phyloP scores from a whole-genome alignment of 2,329 filamentous ascomycete genomes.

The Colletotrichum camelliae region DNA sequence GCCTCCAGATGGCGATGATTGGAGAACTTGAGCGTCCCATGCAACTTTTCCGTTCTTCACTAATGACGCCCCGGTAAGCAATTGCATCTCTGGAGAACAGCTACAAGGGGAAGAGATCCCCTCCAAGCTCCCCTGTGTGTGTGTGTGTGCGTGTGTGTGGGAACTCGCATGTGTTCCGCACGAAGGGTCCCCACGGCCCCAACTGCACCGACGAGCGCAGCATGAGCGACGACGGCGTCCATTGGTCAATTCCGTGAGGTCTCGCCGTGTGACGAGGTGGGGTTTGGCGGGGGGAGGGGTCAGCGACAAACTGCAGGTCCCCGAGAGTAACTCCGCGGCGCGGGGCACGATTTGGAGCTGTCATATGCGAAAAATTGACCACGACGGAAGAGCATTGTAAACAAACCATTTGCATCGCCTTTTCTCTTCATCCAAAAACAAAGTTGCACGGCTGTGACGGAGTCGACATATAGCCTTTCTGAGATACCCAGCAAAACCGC shows the following conservation, averaged over 20 bases:
- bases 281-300: not conserved
- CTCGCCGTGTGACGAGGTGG: constrained; percentile 6
- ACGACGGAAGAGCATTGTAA: not conserved
- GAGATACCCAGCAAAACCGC: not conserved
- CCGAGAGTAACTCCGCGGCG: constrained; percentile 11
- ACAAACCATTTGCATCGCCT: not conserved
- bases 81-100: not conserved
- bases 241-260: constrained; percentile 12
- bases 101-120: not conserved
- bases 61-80: not conserved
- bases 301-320: not conserved
- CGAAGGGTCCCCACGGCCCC: not conserved
- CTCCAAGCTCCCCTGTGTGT: not conserved
- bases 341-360: constrained; percentile 13
- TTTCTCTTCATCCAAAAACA: not conserved
- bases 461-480: not conserved
- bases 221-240: not conserved
- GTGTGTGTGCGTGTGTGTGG: not conserved
- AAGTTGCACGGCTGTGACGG: not conserved
- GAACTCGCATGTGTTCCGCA: not conserved
- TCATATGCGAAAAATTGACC: not conserved
- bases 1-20: not conserved
- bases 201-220: not conserved
- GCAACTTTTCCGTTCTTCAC: not conserved
- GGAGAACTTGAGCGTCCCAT: not conserved